Conservation (phyloP, 2,329 filamentous ascomycete species). For the Stachybotrys chlorohalonatus region DNA sequence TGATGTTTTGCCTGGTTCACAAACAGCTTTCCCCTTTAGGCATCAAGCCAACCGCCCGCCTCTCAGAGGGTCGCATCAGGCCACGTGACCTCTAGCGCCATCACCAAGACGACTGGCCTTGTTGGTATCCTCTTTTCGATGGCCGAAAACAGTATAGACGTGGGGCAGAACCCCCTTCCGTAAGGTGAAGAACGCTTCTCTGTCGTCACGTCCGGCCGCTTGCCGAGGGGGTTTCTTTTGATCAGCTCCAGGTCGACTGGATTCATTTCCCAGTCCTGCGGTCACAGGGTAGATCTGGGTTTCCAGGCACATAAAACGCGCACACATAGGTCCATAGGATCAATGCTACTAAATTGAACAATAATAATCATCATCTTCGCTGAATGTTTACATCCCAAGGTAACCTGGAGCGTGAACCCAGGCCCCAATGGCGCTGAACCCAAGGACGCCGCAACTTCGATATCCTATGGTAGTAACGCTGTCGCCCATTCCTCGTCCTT, state of each 20-base stretch:
- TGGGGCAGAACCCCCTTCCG: neutral
- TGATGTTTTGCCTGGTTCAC: neutral
- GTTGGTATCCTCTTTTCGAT: neutral
- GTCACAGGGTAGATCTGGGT: no score
- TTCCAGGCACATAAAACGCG: no score
- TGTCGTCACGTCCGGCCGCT: slow-evolving; percentile 1
- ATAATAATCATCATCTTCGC: no score
- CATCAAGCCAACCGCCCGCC: neutral
- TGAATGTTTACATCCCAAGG: no score
- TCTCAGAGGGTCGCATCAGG: neutral
- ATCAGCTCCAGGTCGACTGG: neutral
- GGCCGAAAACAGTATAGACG: neutral
- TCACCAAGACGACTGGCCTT: neutral
- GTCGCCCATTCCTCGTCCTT: no score
- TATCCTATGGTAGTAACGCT: no score
- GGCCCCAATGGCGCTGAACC: no score
- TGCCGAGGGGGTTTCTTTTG: neutral
- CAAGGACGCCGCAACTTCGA: no score
- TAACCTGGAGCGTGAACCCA: no score
- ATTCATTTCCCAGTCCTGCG: neutral
- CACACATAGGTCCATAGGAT: no score
- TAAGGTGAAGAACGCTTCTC: neutral
- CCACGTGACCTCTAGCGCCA: neutral
- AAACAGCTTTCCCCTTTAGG: neutral
- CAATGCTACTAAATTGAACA: no score